phyloP scores from a whole-genome alignment of 1,139 yeast genomes.

The Saccharomyces hybrid region DNA sequence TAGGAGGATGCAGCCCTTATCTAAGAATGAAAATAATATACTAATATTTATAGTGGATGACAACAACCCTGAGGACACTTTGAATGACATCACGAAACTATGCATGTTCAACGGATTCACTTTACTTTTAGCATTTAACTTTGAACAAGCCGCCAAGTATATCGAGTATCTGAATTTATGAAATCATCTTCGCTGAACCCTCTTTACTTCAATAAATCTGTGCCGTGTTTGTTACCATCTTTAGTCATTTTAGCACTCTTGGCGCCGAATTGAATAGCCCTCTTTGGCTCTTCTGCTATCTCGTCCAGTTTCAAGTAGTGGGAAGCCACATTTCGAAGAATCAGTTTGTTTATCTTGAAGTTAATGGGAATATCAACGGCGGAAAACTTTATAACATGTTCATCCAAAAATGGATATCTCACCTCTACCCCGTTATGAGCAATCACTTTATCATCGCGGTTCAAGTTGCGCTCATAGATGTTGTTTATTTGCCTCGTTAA shows the following conservation, averaged over 20 bases:
- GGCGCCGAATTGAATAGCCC: constrained; percentile 97
- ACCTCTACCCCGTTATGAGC: constrained; percentile 84
- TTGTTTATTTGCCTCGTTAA: constrained; percentile 62
- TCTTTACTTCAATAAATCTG: constrained; percentile 24
- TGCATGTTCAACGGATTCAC: constrained; percentile 68
- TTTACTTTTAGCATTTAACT: constrained; percentile 69
- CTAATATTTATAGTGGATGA: constrained; percentile 72
- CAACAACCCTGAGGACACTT: constrained; percentile 60
- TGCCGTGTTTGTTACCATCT: constrained; percentile 34
- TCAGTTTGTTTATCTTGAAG: constrained; percentile 52
- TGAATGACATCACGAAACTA: constrained; percentile 62
- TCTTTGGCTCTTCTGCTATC: constrained; percentile 70
- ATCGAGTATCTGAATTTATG: constrained; percentile 35
- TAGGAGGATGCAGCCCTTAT: constrained; percentile 54
- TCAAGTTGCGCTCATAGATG: constrained; percentile 71
- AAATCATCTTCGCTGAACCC: not conserved
- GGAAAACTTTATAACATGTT: constrained; percentile 48
- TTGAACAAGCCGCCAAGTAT: constrained; percentile 81
- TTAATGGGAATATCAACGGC: constrained; percentile 43
- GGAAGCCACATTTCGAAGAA: constrained; percentile 57
- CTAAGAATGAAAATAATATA: constrained; percentile 49
- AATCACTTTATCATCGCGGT: constrained; percentile 86
- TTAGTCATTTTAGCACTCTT: constrained; percentile 76
- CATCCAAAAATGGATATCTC: constrained; percentile 81
- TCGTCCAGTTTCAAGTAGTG: constrained; percentile 40